These are phyloP conservation scores for Moesziomyces globuligerus DNA, from an alignment of 1,284 basidiomycete species.

Conservation along the genomic window DNA sequence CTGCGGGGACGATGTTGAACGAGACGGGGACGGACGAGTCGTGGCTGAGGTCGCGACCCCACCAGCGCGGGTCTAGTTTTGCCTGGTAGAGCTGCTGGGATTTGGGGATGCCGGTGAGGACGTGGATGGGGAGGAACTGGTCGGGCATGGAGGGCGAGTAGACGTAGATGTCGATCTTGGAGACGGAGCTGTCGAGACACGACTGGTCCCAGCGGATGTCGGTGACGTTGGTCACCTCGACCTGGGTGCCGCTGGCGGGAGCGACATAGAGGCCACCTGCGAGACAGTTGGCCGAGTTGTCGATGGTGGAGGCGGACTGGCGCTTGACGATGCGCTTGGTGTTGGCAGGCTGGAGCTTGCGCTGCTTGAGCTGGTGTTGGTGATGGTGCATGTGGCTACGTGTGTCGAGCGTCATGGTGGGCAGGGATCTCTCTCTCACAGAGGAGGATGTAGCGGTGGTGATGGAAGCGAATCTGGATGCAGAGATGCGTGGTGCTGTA, in stretches of 20 bases:
- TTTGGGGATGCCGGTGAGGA: constrained; percentile 54
- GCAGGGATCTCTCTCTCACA: neutral
- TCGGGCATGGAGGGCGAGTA: constrained; percentile 53
- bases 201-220: constrained; percentile 54
- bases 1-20: constrained; percentile 64
- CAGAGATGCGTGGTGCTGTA: neutral
- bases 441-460: neutral
- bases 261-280: constrained; percentile 55
- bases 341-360: constrained; percentile 15
- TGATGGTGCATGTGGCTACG: constrained; percentile 38
- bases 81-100: constrained; percentile 38
- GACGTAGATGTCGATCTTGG: constrained; percentile 64
- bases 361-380: constrained; percentile 39
- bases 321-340: constrained; percentile 36
- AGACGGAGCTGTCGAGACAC: constrained; percentile 45
- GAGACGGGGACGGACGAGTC: constrained; percentile 49
- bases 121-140: constrained; percentile 57
- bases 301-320: constrained; percentile 39
- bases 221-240: constrained; percentile 50
- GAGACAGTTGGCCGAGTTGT: constrained; percentile 50
- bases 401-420: constrained; percentile 45
- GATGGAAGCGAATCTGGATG: neutral
- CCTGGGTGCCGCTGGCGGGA: constrained; percentile 26
- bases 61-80: constrained; percentile 61
- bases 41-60: constrained; percentile 50